Conservation (phyloP, 345 rosid genomes). For the Aurinia saxatilis region DNA sequence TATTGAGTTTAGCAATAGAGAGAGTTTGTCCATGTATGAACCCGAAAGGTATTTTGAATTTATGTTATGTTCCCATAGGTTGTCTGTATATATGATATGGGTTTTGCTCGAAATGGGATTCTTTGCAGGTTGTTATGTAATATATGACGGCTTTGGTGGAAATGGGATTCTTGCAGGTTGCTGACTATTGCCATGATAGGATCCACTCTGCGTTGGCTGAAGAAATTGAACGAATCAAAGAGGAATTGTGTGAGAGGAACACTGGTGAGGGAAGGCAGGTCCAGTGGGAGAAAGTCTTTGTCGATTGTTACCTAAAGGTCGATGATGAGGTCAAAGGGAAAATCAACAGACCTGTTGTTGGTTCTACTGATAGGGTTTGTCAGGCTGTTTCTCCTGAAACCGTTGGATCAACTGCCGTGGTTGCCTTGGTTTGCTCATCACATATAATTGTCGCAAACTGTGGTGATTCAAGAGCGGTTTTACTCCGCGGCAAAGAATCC, state of each 20-base stretch:
- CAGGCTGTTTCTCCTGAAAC: conserved; percentile 79
- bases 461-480: conserved; percentile 91
- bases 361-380: conserved; percentile 29
- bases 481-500: conserved; percentile 79
- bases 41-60: not conserved
- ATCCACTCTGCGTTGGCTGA: conserved; percentile 72
- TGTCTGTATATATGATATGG: conserved; percentile 23
- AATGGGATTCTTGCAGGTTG: conserved; percentile 63
- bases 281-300: conserved; percentile 74
- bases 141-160: conserved; percentile 32
- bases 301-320: conserved; percentile 65
- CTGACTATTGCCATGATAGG: conserved; percentile 73
- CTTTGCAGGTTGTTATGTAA: conserved; percentile 25
- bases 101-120: conserved; percentile 26
- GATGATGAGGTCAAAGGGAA: conserved; percentile 75
- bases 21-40: not conserved
- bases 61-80: conserved; percentile 12
- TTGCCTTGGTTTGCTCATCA: conserved; percentile 84
- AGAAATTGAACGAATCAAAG: conserved; percentile 45
- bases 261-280: conserved; percentile 39
- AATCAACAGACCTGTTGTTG: conserved; percentile 32
- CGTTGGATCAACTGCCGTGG: conserved; percentile 92
- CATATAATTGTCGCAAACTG: conserved; percentile 86
- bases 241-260: conserved; percentile 35
- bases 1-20: conserved; percentile 1